Evolutionary conservation across 1,284 basidiomycete species (phyloP), one percentile per base, ranked within the genome.

Genomic region (Bondarzewia mesenterica): DNA sequence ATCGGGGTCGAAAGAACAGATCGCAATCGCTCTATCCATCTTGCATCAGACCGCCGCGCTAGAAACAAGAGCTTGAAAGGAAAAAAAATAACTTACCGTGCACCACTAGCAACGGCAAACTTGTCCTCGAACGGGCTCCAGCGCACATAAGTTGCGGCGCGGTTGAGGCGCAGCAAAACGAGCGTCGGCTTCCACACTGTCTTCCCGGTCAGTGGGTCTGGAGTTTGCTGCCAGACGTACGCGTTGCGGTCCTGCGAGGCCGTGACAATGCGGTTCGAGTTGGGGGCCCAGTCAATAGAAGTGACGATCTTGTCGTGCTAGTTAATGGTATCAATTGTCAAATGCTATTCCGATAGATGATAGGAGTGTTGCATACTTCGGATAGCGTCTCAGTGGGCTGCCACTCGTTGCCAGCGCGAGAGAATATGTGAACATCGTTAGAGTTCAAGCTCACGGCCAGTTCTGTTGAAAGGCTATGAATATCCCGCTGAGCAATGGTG

Each of bases 81-180:
- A 40, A 35, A 38, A 8, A 21, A n/a, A 26, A 14, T 7, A 54
- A 61, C 78, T 40, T 56, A 90, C 88, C 90, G 79, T 6, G 96
- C 94, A 54, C 96, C 96, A 52, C 89, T 93, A 3, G 93, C 95
- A 22, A 99, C 96, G 3, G 96, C 96, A 64, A 99, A 99, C 69
- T 99, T 99, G 69, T 97, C 91, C 69, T 99, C 96, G 59, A 88
- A 85, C 2, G 96, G 96, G 63, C 88, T 92, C 96, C 96, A 99
- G 55, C 89, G 80, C 38, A 98, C 96, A 60, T 82, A 84, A 0
- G 96, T 99, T 1, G 96, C 96, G 1, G 95, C 93, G 38, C 96
- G 77, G 66, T 98, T 99, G 72, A 99, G 85, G 49, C 95, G 80
- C 47, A 99, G 77, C 42, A 99, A 68, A 12, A 99, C 96, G n/a